Evolutionary conservation across 768 basidiomycete species (phyloP).

Genomic region (Hortiboletus flavorubellus): DNA sequence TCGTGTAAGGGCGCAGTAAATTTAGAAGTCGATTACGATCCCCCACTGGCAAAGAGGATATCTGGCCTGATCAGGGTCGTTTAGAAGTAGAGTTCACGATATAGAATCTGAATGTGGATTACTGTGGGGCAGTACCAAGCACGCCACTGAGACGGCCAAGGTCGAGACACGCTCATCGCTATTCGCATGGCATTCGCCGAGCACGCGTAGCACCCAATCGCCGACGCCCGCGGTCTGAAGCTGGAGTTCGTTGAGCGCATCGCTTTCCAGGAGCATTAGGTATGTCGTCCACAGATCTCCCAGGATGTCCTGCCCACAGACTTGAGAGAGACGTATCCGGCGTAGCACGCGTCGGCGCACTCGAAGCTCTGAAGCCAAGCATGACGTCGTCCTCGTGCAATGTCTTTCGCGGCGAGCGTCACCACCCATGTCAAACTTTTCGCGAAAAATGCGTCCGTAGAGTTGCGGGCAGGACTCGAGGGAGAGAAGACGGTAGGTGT

Average conservation of each 20-base stretch:
- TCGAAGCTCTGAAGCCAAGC: constrained; percentile 47
- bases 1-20: constrained; percentile 41
- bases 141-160: constrained; percentile 32
- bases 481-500: constrained; percentile 43
- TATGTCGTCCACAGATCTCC: constrained; percentile 57
- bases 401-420: constrained; percentile 23
- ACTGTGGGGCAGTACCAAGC: constrained; percentile 37
- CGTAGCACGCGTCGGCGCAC: constrained; percentile 46
- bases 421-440: constrained; percentile 44
- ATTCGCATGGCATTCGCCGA: constrained; percentile 16
- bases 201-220: constrained; percentile 23
- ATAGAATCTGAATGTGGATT: constrained; percentile 28
- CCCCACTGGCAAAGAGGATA: constrained; percentile 37
- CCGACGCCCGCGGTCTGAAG: constrained; percentile 41
- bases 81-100: constrained; percentile 24
- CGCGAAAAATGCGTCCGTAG: constrained; percentile 52
- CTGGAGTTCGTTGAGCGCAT: constrained; percentile 45
- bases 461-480: constrained; percentile 46
- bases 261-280: constrained; percentile 60
- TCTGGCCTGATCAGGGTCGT: constrained; percentile 33
- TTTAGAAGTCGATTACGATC: constrained; percentile 41
- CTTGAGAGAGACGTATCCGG: constrained; percentile 37
- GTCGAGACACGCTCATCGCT: constrained; percentile 18
- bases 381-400: constrained; percentile 36
- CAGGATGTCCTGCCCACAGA: constrained; percentile 29